Percentiles rank a stretch among this genome's conserved stretches.
phyloP scores from a whole-genome alignment of 345 rosid genomes.

The Eucalyptus cladocalyx region DNA sequence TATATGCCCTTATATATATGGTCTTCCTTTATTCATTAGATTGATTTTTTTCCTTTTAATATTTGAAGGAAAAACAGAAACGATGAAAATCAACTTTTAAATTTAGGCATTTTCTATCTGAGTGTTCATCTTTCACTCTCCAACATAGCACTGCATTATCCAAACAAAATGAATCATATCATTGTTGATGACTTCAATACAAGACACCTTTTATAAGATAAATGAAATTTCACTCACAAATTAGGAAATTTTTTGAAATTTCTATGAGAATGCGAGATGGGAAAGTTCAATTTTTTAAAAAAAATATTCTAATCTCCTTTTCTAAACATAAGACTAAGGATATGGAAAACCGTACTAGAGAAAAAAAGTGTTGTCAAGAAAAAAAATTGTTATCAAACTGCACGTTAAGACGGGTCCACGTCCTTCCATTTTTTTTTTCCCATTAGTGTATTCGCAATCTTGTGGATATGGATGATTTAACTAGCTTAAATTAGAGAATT shows the following conservation, averaged over 20 bases:
- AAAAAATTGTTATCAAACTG: neutral
- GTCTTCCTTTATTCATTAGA: neutral
- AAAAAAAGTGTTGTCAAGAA: neutral
- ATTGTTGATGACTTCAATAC: neutral
- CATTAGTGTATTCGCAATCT: neutral
- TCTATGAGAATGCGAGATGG: neutral
- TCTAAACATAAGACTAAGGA: neutral
- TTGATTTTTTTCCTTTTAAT: too few species aligned
- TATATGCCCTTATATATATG: neutral
- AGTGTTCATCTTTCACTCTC: neutral
- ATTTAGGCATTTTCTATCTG: neutral
- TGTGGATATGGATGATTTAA: neutral
- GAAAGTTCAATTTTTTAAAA: neutral
- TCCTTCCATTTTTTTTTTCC: neutral
- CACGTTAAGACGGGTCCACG: neutral
- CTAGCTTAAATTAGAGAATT: neutral
- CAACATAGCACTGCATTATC: neutral
- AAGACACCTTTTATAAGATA: neutral
- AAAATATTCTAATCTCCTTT: neutral
- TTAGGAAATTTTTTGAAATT: rapidly evolving
- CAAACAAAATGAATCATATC: neutral
- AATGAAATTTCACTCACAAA: neutral
- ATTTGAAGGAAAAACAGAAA: neutral
- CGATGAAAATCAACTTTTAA: neutral
- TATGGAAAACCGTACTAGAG: neutral